Evolutionary conservation across 495 filamentous ascomycete species (phyloP), one percentile per base, ranked within the genome.

Genomic region (Thozetella sp.): DNA sequence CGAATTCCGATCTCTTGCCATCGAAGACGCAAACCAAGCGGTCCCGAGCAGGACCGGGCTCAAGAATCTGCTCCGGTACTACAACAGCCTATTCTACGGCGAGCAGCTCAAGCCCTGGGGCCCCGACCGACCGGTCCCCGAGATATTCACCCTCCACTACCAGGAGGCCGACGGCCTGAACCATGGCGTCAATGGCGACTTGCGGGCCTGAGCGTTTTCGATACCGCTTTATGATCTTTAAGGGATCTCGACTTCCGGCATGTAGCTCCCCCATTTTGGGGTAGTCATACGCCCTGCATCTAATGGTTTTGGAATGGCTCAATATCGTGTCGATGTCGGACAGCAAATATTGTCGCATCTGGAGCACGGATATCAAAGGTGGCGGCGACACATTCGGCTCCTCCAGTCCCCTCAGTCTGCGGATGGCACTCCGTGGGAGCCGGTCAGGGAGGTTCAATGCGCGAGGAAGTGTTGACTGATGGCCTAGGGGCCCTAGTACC

Each of bases 1-100:
- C 68, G 90, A 96, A 72, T 95, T 96, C 76, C 81, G 86, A 61
- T 74, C 76, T 62, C 79, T 83, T 66, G 91, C 93, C 57, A 71
- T 89, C 60, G 88, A 89, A 64, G 92, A 97, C 68, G 77, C 74
- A 56, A 64, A 66, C 34, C 68, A 74, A 59, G 40, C 61, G 1
- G 45, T 48, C 9, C 60, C 67, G 11, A 27, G 51, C 20, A 59
- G 43, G 26, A 45, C 27, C 13, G 70, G 71, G 10, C 56, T 74
- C 55, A 67, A 65, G 53, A 43, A 30, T 25, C 64, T 74, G 1
- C 55, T 70, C 12, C 57, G 62, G 1, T 71, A 70, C 53, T 72
- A 71, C 60, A 52, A 67, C 22, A 69, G 53, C 50, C 59, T 71
- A 12, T 46, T 67, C 40, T 45, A 66, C 17, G 61, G 25, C 37